These are phyloP conservation scores for Curvularia sp. DNA, from an alignment of 2,329 filamentous ascomycete genomes.

Conservation along the genomic window DNA sequence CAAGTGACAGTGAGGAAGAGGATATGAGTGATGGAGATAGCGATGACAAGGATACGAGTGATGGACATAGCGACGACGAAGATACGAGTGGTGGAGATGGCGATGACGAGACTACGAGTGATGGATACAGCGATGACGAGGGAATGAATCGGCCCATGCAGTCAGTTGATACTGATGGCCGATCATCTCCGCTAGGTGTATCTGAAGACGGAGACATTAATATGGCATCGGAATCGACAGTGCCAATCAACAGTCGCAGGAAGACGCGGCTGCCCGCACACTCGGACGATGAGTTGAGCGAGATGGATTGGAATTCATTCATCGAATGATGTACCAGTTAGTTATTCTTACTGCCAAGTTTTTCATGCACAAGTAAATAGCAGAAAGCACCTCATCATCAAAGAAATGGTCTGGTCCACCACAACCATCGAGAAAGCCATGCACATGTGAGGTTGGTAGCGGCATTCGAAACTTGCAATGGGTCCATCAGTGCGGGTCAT, in stretches of 20 bases:
- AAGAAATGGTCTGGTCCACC: not conserved
- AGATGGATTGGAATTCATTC: conserved; percentile 21
- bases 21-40: conserved; percentile 3
- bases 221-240: conserved; percentile 1
- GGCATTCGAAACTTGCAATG: not conserved
- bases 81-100: not conserved
- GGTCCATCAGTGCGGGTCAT: not conserved
- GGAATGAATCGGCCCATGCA: conserved; percentile 3
- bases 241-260: not conserved
- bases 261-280: not conserved
- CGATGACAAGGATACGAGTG: not conserved
- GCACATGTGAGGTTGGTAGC: not conserved
- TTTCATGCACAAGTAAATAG: rapidly evolving
- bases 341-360: not conserved
- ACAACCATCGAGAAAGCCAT: not conserved
- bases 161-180: conserved; percentile 7
- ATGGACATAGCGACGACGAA: not conserved
- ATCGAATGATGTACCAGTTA: not conserved
- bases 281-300: conserved; percentile 14
- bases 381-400: not conserved
- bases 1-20: conserved; percentile 6
- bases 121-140: not conserved
- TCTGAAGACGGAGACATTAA: conserved; percentile 1
- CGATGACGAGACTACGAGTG: not conserved
- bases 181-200: not conserved